phyloP scores from a whole-genome alignment of 169 alveolate genomes.

The Perkinsus olseni region DNA sequence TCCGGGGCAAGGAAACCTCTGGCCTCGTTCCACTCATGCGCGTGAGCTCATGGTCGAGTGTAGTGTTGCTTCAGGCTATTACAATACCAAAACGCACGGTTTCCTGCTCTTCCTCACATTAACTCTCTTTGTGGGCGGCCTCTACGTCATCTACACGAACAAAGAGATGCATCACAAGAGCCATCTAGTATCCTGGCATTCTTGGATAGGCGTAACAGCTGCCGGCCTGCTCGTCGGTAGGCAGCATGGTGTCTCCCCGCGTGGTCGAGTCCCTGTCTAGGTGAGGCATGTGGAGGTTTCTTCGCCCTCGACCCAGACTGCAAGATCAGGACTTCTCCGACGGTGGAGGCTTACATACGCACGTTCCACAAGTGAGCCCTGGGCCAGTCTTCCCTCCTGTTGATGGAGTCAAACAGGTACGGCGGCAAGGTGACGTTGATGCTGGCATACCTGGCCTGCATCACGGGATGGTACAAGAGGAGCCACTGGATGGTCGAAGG shows the following conservation, averaged over 20 bases:
- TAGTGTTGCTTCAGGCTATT: neutral
- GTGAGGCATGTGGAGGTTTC: neutral
- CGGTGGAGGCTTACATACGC: neutral
- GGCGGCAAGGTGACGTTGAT: neutral
- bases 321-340: neutral
- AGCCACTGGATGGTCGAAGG: neutral
- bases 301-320: neutral
- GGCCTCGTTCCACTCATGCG: too few species aligned
- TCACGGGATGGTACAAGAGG: neutral
- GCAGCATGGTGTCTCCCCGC: neutral
- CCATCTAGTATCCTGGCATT: neutral
- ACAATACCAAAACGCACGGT: neutral
- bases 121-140: neutral
- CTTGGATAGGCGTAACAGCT: neutral
- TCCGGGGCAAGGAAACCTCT: too few species aligned
- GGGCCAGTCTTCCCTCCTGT: neutral
- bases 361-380: neutral
- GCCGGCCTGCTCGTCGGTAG: neutral
- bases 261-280: neutral
- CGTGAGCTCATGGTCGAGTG: too few species aligned
- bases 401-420: neutral
- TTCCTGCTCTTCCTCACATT: neutral
- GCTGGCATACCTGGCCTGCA: neutral
- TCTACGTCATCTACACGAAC: constrained; percentile 4
- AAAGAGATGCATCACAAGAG: neutral